Conservation (phyloP, 164 flowering plant genomes). For the Houttuynia cordata region DNA sequence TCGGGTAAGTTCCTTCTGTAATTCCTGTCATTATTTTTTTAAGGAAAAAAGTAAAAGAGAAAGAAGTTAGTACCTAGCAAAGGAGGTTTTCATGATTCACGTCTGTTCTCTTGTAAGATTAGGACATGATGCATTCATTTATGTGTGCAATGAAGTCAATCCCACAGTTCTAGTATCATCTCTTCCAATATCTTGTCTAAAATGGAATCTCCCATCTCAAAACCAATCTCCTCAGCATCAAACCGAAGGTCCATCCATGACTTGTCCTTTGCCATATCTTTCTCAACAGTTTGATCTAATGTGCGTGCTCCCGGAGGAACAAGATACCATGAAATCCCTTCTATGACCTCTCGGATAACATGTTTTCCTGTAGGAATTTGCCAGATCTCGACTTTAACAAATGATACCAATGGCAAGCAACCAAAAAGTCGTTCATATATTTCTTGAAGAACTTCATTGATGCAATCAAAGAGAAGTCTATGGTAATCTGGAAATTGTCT, state of each 20-base stretch:
- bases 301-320: constrained; percentile 26
- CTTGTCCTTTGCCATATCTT: constrained; percentile 47
- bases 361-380: constrained; percentile 35
- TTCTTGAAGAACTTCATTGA: constrained; percentile 64
- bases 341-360: constrained; percentile 39
- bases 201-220: constrained; percentile 44
- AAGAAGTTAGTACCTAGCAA: no score
- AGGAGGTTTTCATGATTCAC: no score
- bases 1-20: no score
- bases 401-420: constrained; percentile 35
- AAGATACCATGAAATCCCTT: constrained; percentile 45
- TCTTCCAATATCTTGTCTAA: constrained; percentile 61
- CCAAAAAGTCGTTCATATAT: constrained; percentile 32
- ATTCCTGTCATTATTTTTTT: no score
- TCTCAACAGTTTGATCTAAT: constrained; percentile 50
- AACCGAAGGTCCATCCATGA: constrained; percentile 58
- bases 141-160: background rate
- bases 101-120: background rate
- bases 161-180: constrained; percentile 23
- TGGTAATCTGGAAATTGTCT: constrained; percentile 29
- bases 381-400: constrained; percentile 25
- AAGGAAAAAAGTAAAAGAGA: no score
- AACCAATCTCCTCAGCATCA: constrained; percentile 35
- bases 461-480: constrained; percentile 62
- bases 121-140: background rate